These are phyloP conservation scores for Kluyveromyces sp. DNA, from an alignment of 1,139 yeast species.

Conservation along the genomic window DNA sequence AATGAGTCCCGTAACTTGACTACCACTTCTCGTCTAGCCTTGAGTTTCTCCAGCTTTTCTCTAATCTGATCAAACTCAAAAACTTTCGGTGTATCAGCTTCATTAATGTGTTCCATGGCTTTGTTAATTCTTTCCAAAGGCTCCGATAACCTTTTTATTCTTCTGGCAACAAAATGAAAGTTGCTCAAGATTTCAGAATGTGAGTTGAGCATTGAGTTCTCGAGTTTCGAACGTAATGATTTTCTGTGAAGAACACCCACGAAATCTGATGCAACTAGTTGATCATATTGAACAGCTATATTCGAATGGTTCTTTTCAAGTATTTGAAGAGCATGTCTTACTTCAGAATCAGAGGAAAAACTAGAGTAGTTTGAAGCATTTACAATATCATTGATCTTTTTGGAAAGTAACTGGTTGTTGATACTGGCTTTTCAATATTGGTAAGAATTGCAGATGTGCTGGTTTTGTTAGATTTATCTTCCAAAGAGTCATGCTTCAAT, in stretches of 20 bases:
- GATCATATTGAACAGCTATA: slow-evolving; percentile 29
- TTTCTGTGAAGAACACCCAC: slow-evolving; percentile 52
- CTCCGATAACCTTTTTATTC: slow-evolving; percentile 32
- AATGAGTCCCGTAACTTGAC: slow-evolving; percentile 55
- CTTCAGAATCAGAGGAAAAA: slow-evolving; percentile 36
- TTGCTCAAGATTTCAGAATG: slow-evolving; percentile 54
- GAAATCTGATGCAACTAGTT: slow-evolving; percentile 45
- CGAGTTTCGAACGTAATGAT: slow-evolving; percentile 59
- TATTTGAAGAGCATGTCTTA: slow-evolving; percentile 34
- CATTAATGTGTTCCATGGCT: slow-evolving; percentile 28
- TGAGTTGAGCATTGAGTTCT: slow-evolving; percentile 58
- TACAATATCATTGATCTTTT: slow-evolving; percentile 44
- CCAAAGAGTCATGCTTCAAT: background rate
- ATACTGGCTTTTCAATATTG: slow-evolving; percentile 7
- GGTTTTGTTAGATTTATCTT: background rate
- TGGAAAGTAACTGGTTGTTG: slow-evolving; percentile 33
- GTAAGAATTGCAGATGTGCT: background rate
- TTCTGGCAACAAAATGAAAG: slow-evolving; percentile 48
- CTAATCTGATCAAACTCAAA: slow-evolving; percentile 17
- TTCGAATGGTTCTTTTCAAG: slow-evolving; percentile 37
- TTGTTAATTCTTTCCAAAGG: slow-evolving; percentile 35
- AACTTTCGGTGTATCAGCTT: slow-evolving; percentile 9
- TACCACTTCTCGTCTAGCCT: slow-evolving; percentile 49
- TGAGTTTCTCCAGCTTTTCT: slow-evolving; percentile 29
- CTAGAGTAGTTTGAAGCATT: slow-evolving; percentile 43